Conservation (phyloP, 1,284 basidiomycete species). For the Volvariella volvacea region DNA sequence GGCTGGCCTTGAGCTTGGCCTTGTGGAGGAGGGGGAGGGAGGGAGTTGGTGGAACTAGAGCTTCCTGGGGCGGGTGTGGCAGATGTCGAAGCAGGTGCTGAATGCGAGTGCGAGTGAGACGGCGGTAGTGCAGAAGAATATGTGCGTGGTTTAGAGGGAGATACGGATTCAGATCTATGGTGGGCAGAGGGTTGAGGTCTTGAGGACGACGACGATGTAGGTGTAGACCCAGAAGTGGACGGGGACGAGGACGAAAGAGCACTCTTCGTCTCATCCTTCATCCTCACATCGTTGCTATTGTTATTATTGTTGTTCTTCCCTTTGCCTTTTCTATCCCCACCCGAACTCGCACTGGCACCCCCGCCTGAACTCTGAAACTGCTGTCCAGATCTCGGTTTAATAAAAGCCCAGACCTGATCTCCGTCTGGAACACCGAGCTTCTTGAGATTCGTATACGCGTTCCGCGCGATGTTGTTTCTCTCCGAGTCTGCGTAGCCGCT, state of each 20-base stretch:
- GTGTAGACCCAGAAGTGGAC: background rate
- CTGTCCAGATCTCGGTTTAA: background rate
- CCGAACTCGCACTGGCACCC: background rate
- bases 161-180: no score
- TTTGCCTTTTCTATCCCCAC: background rate
- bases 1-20: no score
- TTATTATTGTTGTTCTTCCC: background rate
- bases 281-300: background rate
- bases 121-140: no score
- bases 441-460: slow-evolving; percentile 39
- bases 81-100: no score
- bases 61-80: no score
- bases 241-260: background rate
- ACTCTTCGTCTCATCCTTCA: background rate
- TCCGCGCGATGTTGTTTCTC: slow-evolving; percentile 37
- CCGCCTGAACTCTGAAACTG: background rate
- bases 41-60: no score
- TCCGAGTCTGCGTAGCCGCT: slow-evolving; percentile 38
- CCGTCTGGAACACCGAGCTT: slow-evolving; percentile 45
- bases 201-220: background rate
- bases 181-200: no score
- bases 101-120: no score
- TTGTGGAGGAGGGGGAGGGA: no score
- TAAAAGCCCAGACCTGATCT: slow-evolving; percentile 44
- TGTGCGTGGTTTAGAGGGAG: no score